Base-by-base conservation (phyloP, 1,139 yeast genomes). In the Debaryomyces psychrophilus region DNA sequence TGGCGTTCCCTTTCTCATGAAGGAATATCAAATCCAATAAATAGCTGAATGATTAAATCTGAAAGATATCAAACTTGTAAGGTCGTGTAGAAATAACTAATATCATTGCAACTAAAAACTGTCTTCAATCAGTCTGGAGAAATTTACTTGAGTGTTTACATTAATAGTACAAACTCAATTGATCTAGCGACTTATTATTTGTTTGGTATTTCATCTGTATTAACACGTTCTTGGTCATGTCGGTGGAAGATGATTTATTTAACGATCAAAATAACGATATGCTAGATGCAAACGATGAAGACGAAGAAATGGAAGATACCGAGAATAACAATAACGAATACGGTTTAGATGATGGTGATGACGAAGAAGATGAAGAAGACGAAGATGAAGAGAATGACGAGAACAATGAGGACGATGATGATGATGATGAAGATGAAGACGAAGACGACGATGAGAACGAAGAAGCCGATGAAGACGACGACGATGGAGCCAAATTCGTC, bases 231-330 rank as follows among this genome's bases (percentile, higher is more conserved):
- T 23, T 23, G 41, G 44, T 31, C 46, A 55, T 55, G 60, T 41
- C 54, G 12, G 44, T 53, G 49, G 60, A 62, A 31, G 68, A 64
- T 43, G 65, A 63, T 42, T 50, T 62, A 26, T 62, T 63, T 49
- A 61, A 63, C 34, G 66, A 58, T 33, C 61, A 58, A 34, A 63
- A 59, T 27, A 62, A 58, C 37, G 60, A 59, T 15, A 61, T 52
- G 49, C 50, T 57, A 17, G 58, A 57, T 40, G 57, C 48, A 20
- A 58, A 59, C n/a, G 59, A 58, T 1, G 61, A 59, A 6, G 60
- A 55, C 25, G 52, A 47, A 22, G 53, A 45, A 12, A 52, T 47
- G n/a, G 53, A 51, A 14, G 51, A 49, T 3, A 57, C 47, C 3
- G 58, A 49, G 2, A 52, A 58, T 2, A 57, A 55, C 5, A 61